Percentiles rank a stretch among this genome's conserved stretches.
Evolutionary conservation across 768 basidiomycete species (phyloP).

Genomic region (Jaapia argillacea): DNA sequence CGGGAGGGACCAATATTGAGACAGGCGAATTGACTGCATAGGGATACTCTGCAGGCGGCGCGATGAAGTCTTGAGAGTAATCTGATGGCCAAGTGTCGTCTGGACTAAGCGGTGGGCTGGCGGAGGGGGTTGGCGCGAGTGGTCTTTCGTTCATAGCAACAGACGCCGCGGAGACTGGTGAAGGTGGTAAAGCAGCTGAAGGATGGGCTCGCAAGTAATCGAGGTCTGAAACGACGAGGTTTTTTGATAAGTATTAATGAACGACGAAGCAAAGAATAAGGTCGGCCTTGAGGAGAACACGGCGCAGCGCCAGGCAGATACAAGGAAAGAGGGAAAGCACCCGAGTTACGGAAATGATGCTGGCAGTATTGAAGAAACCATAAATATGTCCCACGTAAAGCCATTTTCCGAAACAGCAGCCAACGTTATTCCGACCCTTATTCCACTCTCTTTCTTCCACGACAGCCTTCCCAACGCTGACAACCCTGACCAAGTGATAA

Average conservation of each 20-base stretch:
- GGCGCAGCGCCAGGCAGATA: not conserved
- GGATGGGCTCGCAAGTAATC: conserved; percentile 17
- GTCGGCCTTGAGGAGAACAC: not conserved
- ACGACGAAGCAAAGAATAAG: not conserved
- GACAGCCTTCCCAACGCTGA: too few relatives aligned
- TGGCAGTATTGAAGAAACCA: not conserved
- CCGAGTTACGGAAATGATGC: not conserved
- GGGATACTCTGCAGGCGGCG: conserved; percentile 18
- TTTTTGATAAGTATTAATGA: too few relatives aligned
- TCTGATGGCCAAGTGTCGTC: conserved; percentile 18
- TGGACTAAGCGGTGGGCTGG: conserved; percentile 11
- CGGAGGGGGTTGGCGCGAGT: conserved; percentile 29
- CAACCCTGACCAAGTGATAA: too few relatives aligned
- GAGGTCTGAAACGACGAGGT: not conserved
- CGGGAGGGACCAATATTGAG: conserved; percentile 12
- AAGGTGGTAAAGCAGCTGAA: conserved; percentile 20
- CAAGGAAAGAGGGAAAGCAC: not conserved
- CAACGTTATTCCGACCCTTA: not conserved
- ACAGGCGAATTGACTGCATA: conserved; percentile 18
- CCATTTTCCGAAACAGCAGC: not conserved
- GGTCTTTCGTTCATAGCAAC: conserved; percentile 21
- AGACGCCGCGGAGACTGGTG: conserved; percentile 21
- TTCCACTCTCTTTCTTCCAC: too few relatives aligned
- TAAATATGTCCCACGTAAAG: not conserved
- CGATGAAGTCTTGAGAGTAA: conserved; percentile 11